Evolutionary conservation across 2,329 filamentous ascomycete species (phyloP).

Genomic region (Colletotrichum sp.): DNA sequence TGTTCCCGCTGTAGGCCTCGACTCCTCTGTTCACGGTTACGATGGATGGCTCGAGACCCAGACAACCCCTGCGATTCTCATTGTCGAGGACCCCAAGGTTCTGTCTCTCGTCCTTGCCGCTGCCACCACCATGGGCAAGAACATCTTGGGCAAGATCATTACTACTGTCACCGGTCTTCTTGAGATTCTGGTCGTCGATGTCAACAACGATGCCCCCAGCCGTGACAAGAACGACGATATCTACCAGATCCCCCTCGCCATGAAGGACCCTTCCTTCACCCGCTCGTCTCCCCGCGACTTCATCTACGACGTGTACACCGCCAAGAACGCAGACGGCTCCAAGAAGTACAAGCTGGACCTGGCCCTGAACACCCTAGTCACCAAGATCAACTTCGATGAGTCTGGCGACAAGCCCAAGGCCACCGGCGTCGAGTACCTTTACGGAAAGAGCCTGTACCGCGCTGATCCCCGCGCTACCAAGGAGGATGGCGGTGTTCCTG

Average conservation of each 20-base stretch:
- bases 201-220: not conserved
- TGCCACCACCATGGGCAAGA: constrained; percentile 2
- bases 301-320: constrained; percentile 36
- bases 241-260: constrained; percentile 48
- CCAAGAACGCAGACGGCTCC: constrained; percentile 39
- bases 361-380: constrained; percentile 38
- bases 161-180: not conserved
- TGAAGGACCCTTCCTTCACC: constrained; percentile 44
- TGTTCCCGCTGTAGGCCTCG: constrained; percentile 17
- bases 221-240: not conserved
- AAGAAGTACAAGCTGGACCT: constrained; percentile 41
- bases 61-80: not conserved
- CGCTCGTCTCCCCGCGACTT: constrained; percentile 51
- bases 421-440: constrained; percentile 45
- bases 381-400: constrained; percentile 41
- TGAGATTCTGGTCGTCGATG: not conserved
- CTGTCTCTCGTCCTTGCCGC: constrained; percentile 8
- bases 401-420: constrained; percentile 34
- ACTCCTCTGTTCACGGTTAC: constrained; percentile 55
- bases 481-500: not conserved
- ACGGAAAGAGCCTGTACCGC: constrained; percentile 44
- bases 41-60: constrained; percentile 51
- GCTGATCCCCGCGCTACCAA: constrained; percentile 41
- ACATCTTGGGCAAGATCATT: not conserved
- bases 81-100: constrained; percentile 1